Base-by-base conservation (phyloP, 1,284 basidiomycete genomes). In the Pseudomicrostroma phylloplanum region DNA sequence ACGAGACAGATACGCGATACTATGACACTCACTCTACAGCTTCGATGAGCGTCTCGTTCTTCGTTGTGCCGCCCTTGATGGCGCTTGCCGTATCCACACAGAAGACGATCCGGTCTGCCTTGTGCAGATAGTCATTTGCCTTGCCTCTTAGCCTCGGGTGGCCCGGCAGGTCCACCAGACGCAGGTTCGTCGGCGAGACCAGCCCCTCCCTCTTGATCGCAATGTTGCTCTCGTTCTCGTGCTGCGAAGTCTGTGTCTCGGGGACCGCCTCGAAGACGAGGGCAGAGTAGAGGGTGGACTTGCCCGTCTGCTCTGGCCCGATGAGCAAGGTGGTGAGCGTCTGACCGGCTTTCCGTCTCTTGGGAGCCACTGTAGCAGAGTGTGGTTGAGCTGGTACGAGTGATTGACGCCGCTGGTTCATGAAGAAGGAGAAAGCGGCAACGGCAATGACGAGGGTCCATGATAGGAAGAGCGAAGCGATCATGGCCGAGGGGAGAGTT, bases 51-150 rank as follows among this genome's bases (percentile, higher is more conserved):
- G 56, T 67, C 15, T 66, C 69, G 4, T 62, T 57, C 36, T 63
- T 59, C 19, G 46, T 49, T 56, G 59, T 58, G 48, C 57, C 57
- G 1, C 61, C 63, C 30, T 74, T 71, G 53, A 72, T 72, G 11
- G 74, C 73, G 51, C 62, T 67, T 41, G 67, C 65, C 13, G 76
- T 68, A 46, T 78, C 76, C n/a, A 77, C 54, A 62, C 76, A 78
- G 65, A 76, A 69, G 15, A 78, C 72, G 17, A 78, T 36, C 8
- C 64, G 70, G 21, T 78, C 76, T 2, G 69, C 74, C 25, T 66
- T 62, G 41, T 48, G 40, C 26, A 75, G 55, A 15, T 68, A 61
- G 25, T 72, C 70, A 26, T 67, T 66, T 2, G 67, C 66, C n/a
- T 67, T 56, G 6, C 67, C 64, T 9, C 74, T 64, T 13, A 78